Evolutionary conservation across 2,329 filamentous ascomycete species (phyloP), one percentile per base, ranked within the genome.

Genomic region (Sarocladiaceae sp.): DNA sequence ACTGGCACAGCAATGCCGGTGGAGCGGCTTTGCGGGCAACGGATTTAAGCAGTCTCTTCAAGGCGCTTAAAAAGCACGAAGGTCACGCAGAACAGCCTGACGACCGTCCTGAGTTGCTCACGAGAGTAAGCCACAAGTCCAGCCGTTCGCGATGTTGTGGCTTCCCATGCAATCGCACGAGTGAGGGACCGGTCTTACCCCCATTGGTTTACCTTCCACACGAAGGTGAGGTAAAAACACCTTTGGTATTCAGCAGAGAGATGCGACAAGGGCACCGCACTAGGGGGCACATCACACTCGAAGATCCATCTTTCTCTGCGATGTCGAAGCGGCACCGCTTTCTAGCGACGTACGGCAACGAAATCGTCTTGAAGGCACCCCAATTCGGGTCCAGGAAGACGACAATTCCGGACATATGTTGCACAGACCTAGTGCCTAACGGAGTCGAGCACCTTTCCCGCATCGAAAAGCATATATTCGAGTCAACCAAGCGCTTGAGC

Each of bases 311-410:
- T n/a, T n/a, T n/a, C 26, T 9, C 26, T n/a, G n/a, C 9, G 9
- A 9, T 29, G 9, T 16, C 18, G 18, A 51, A 50, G 37, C 50
- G 54, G 12, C 56, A 61, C 37, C 58, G 58, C 41, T 57, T 78
- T 23, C 52, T 79, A 19, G 69, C 74, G n/a, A 68, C 69, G 9
- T 72, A 70, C 48, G 63, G 67, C 47, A 65, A 66, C 39, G 71
- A 73, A 24, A 50, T 76, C 20, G 74, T 77, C 54, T 57, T 79
- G 24, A 53, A 68, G 21, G 61, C 60, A 11, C 58, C 70, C 10
- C 12, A n/a, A 13, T 13, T 12, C 11, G 20, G 9, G 26, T 16
- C 11, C 18, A 13, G n/a, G 5, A 15, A 13, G 15, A 24, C 40
- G 40, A 23, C 16, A 15, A 33, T 32, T 9, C 26, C 26, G 5